Conservation (phyloP, 2,329 filamentous ascomycete species). For the Penicillium sp. region DNA sequence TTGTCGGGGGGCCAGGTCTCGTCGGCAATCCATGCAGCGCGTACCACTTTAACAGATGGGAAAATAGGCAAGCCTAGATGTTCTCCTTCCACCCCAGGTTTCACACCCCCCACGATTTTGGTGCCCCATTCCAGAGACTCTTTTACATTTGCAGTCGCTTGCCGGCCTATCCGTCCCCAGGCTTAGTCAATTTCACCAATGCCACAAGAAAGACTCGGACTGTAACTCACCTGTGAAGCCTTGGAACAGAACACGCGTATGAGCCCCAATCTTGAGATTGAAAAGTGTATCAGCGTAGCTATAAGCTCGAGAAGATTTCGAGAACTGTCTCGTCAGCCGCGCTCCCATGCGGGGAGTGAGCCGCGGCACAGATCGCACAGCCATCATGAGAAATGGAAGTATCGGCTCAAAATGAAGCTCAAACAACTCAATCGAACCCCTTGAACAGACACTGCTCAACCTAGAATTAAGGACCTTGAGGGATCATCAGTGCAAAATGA, state of each 20-base stretch:
- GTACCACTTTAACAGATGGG: slow-evolving; percentile 57
- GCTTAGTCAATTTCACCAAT: slow-evolving; percentile 1
- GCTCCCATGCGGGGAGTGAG: slow-evolving; percentile 11
- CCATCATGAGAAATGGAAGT: slow-evolving; percentile 7
- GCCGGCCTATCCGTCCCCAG: slow-evolving; percentile 24
- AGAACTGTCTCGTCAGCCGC: slow-evolving; percentile 23
- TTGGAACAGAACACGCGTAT: slow-evolving; percentile 64
- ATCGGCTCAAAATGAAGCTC: not conserved
- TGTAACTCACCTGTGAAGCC: slow-evolving; percentile 56
- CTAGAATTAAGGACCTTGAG: too few species aligned
- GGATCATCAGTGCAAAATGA: too few species aligned
- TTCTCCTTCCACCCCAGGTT: slow-evolving; percentile 62
- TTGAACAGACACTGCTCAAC: too few species aligned
- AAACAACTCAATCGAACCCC: too few species aligned
- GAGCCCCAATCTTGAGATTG: slow-evolving; percentile 60
- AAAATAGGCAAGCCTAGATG: slow-evolving; percentile 69
- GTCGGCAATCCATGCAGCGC: not conserved
- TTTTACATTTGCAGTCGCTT: slow-evolving; percentile 65
- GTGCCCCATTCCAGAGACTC: slow-evolving; percentile 74
- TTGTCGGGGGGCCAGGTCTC: too few species aligned
- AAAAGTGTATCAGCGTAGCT: slow-evolving; percentile 56
- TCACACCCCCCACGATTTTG: slow-evolving; percentile 72
- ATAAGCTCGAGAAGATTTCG: slow-evolving; percentile 24
- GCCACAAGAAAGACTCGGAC: not conserved
- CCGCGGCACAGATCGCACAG: slow-evolving; percentile 19